phyloP scores from a whole-genome alignment of 768 basidiomycete species.

The Lentinula raphanica region DNA sequence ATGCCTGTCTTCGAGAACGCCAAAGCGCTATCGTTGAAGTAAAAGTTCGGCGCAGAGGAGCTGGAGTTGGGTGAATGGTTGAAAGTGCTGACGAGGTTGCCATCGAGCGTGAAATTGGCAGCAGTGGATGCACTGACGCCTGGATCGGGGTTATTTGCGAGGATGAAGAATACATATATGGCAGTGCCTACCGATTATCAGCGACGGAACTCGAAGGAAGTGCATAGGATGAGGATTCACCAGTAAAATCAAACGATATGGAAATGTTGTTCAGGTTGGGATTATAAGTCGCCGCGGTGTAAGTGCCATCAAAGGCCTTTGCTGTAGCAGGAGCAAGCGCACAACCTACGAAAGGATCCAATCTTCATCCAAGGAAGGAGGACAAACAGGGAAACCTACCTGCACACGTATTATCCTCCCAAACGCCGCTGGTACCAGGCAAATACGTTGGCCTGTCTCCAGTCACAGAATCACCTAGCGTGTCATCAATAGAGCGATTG shows the following conservation, averaged over 20 bases:
- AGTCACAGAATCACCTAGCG: slow-evolving; percentile 16
- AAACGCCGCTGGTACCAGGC: slow-evolving; percentile 13
- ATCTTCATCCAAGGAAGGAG: neutral
- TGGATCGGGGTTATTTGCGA: slow-evolving; percentile 25
- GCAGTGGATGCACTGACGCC: slow-evolving; percentile 17
- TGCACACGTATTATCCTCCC: slow-evolving; percentile 12
- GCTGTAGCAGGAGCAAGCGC: slow-evolving; percentile 9
- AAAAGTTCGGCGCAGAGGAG: slow-evolving; percentile 12
- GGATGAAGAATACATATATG: slow-evolving; percentile 35
- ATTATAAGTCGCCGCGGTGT: slow-evolving; percentile 15
- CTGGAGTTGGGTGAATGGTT: slow-evolving; percentile 20
- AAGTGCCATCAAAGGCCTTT: slow-evolving; percentile 15
- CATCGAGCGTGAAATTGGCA: slow-evolving; percentile 31
- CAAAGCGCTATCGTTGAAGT: slow-evolving; percentile 23
- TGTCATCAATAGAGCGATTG: slow-evolving; percentile 20
- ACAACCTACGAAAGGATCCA: slow-evolving; percentile 6
- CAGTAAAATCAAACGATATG: slow-evolving; percentile 7
- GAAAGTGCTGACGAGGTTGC: slow-evolving; percentile 15
- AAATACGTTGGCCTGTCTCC: slow-evolving; percentile 13
- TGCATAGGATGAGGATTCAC: neutral
- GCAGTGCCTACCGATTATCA: slow-evolving; percentile 11
- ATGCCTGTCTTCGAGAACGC: slow-evolving; percentile 24
- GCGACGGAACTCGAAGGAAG: neutral
- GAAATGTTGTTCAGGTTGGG: neutral
- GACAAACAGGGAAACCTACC: neutral